Base-by-base conservation (phyloP, 2,329 filamentous ascomycete species). In the Diaporthe longicolla region DNA sequence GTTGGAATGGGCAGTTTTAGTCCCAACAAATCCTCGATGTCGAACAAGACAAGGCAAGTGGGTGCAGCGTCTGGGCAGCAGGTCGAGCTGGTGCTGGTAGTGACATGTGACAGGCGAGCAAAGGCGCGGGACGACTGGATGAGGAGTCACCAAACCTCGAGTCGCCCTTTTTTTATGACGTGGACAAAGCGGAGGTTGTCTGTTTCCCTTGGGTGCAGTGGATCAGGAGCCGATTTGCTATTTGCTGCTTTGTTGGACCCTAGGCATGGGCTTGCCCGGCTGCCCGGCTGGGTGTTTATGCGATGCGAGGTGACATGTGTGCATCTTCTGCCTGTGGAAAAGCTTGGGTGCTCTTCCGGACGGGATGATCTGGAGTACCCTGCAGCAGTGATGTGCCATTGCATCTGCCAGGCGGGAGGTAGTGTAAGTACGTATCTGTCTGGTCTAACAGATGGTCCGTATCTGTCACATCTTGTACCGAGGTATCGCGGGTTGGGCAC, bases 11-110 rank as follows among this genome's bases (percentile, higher is more conserved):
- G 48, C 63, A 68, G 63, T 54, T 68, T n/a, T 68, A 21, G 48
- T 68, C 63, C 63, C 63, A 68, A 68, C 63, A 68, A 68, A 68
- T 68, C 32, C 21, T 68, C 48, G 48, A 29, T 40, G 63, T 68
- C 63, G 63, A 68, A 54, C 63, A 37, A 52, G 63, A 66, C 19
- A 8, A 61, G 37, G 10, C n/a, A 52, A 52, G 48, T 52, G 45
- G 45, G 45, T 48, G 48, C 48, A 50, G 48, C 45, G 45, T 11
- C 17, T 6, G 21, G 9, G 48, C 48, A 50, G 48, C 11, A 11
- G 11, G 48, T 50, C n/a, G 48, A 24, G 17, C 48, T 52, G 48
- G 10, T 48, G 45, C 43, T 45, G 7, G 17, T 8, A 4, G 45
- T 68, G 63, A 68, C 63, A 68, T 68, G 63, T 68, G 63, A 68